phyloP scores from a whole-genome alignment of 2,329 filamentous ascomycete species.

The Fusarium sarcochroum region DNA sequence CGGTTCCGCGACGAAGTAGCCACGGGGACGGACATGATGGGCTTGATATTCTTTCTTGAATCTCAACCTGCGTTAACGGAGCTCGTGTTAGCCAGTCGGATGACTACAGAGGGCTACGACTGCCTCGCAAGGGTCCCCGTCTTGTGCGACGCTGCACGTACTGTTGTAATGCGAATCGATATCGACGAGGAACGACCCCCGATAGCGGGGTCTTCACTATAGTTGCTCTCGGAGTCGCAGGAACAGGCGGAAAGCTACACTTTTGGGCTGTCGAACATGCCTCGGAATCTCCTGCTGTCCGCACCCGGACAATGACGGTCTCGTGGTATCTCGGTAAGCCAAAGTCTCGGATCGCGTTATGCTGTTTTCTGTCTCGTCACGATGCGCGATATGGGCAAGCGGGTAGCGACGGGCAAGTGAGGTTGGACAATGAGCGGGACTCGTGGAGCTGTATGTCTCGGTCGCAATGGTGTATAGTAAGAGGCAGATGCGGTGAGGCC shows the following conservation, averaged over 20 bases:
- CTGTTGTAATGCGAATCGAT: slow-evolving; percentile 54
- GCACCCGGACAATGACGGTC: slow-evolving; percentile 49
- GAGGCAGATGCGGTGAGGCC: slow-evolving; percentile 45
- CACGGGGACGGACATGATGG: slow-evolving; percentile 69
- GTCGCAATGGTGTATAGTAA: slow-evolving; percentile 41
- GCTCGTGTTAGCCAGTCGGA: slow-evolving; percentile 40
- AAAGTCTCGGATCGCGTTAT: slow-evolving; percentile 35
- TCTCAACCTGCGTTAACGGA: slow-evolving; percentile 42
- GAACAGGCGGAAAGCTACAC: slow-evolving; percentile 53
- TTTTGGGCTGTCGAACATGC: slow-evolving; percentile 55
- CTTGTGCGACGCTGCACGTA: slow-evolving; percentile 58
- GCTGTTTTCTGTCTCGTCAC: slow-evolving; percentile 35
- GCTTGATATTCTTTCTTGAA: slow-evolving; percentile 54
- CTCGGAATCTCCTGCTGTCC: slow-evolving; percentile 54
- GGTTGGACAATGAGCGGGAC: slow-evolving; percentile 43
- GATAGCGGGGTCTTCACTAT: slow-evolving; percentile 45
- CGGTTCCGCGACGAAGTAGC: slow-evolving; percentile 70
- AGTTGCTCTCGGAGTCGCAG: slow-evolving; percentile 47
- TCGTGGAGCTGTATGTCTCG: slow-evolving; percentile 51
- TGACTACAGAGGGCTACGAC: slow-evolving; percentile 41
- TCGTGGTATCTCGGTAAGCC: slow-evolving; percentile 37
- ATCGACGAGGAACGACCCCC: slow-evolving; percentile 49
- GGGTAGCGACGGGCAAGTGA: slow-evolving; percentile 43
- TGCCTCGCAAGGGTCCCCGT: slow-evolving; percentile 45
- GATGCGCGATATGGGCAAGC: slow-evolving; percentile 32